These are phyloP conservation scores for Cladorrhinum samala DNA, from an alignment of 495 filamentous ascomycete genomes.

Conservation along the genomic window DNA sequence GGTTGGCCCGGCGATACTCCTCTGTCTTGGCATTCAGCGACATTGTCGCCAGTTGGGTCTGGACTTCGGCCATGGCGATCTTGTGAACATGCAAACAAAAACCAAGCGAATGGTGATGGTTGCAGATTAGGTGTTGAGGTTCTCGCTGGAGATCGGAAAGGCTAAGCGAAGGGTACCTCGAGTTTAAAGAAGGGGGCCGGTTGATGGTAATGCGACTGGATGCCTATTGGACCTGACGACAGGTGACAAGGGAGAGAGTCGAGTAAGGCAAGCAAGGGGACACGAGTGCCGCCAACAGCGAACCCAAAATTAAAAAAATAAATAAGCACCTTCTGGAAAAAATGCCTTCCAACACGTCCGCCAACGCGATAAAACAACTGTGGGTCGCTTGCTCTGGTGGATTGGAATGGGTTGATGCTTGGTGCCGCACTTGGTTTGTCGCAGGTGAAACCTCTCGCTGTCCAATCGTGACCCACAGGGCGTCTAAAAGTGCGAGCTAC, in stretches of 20 bases:
- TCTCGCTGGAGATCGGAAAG: background rate
- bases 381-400: background rate
- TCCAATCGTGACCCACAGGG: background rate
- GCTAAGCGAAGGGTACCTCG: constrained; percentile 23
- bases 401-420: constrained; percentile 2
- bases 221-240: background rate
- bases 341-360: too few species aligned
- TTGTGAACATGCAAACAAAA: constrained; percentile 6
- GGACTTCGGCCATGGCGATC: constrained; percentile 25
- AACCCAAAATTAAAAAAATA: background rate
- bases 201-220: background rate
- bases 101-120: constrained; percentile 2
- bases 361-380: too few species aligned
- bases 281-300: background rate
- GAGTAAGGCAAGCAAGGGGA: background rate
- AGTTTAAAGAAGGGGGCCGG: constrained; percentile 1
- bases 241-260: background rate
- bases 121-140: background rate
- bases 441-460: constrained; percentile 5
- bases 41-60: constrained; percentile 19
- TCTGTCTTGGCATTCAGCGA: constrained; percentile 15
- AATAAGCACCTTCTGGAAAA: background rate
- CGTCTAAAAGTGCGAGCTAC: too few species aligned
- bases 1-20: constrained; percentile 6
- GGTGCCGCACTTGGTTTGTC: constrained; percentile 3